Evolutionary conservation across 352 stramenopile genomes (phyloP), one percentile per base, ranked within the genome.

Genomic region (Pythium brachiatum): DNA sequence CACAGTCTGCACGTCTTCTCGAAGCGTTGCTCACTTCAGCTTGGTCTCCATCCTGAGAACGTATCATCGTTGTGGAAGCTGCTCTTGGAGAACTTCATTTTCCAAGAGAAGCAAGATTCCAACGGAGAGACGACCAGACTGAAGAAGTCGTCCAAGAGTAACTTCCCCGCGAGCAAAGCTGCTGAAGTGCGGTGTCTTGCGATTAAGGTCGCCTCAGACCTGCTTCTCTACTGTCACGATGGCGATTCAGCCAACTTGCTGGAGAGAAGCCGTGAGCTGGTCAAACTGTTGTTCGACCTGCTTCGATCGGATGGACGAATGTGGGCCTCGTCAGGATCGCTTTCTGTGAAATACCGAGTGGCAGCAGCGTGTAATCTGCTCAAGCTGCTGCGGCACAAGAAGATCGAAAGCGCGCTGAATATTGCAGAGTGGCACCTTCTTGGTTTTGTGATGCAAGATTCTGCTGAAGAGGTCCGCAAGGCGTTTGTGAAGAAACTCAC

Each of bases 371-470:
- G 67, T 31, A 73, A 73, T 27, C 58, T 94, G 36, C 63, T 95
- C 7, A 90, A 90, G 46, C 38, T 94, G 4, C 73, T 88, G 57
- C 81, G 83, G 5, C 75, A 77, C n/a, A 57, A 69, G 23, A 64
- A 62, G 2, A 69, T 93, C 4, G 87, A 95, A 51, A 69, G 59
- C 7, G 74, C 69, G 5, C 34, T 93, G 0, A 73, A 61, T 0
- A 57, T 90, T 5, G 66, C 77, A 1, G 74, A 95, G 31, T 95
- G 87, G 87, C 87, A 94, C 38, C 61, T 90, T 34, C 76, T 95
- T 5, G 83, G 83, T 4, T 89, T 88, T 20, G 81, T 76, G 2
- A 75, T 94, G 53, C 79, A 90, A 66, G 87, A 95, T 52, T 81
- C 83, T 1, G 80, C 70, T 36, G 79, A 91, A 68, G 78, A 88